phyloP scores from a whole-genome alignment of 208 protist species.

The Herpetomonas samuelpessoai region DNA sequence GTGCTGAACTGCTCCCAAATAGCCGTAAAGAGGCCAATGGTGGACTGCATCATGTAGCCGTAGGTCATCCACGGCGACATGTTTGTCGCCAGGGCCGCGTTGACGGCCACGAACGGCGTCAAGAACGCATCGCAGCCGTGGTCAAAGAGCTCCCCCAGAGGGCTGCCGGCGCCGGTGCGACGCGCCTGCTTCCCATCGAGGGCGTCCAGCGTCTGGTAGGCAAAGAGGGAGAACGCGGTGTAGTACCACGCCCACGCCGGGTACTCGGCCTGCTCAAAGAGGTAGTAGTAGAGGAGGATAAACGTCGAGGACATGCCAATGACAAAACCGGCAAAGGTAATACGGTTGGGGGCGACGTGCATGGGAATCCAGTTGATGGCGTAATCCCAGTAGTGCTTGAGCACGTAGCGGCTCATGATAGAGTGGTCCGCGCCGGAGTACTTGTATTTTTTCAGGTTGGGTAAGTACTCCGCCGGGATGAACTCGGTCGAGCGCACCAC shows the following conservation, averaged over 20 bases:
- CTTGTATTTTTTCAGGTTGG: conserved; percentile 82
- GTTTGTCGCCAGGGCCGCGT: conserved; percentile 42
- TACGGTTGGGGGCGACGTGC: conserved; percentile 84
- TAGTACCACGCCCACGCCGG: conserved; percentile 89
- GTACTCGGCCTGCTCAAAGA: conserved; percentile 44
- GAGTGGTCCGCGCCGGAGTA: conserved; percentile 73
- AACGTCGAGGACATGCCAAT: conserved; percentile 67
- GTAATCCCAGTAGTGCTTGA: conserved; percentile 88
- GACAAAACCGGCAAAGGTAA: conserved; percentile 85
- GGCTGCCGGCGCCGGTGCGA: conserved; percentile 83
- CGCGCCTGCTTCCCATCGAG: conserved; percentile 96
- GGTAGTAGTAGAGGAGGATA: conserved; percentile 59
- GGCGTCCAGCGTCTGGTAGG: conserved; percentile 94
- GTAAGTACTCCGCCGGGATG: conserved; percentile 59
- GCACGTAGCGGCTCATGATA: conserved; percentile 64
- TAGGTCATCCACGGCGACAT: conserved; percentile 40
- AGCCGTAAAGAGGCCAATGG: conserved; percentile 55
- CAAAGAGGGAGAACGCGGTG: conserved; percentile 62
- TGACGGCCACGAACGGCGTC: conserved; percentile 75
- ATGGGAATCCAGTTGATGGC: conserved; percentile 81
- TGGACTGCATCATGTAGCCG: conserved; percentile 45
- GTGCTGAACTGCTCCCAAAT: conserved; percentile 92
- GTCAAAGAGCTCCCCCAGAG: conserved; percentile 95
- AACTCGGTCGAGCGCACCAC: conserved; percentile 46
- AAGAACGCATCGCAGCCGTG: conserved; percentile 94